phyloP scores from a whole-genome alignment of 1,284 basidiomycete species.

The Polyporus tsugae region DNA sequence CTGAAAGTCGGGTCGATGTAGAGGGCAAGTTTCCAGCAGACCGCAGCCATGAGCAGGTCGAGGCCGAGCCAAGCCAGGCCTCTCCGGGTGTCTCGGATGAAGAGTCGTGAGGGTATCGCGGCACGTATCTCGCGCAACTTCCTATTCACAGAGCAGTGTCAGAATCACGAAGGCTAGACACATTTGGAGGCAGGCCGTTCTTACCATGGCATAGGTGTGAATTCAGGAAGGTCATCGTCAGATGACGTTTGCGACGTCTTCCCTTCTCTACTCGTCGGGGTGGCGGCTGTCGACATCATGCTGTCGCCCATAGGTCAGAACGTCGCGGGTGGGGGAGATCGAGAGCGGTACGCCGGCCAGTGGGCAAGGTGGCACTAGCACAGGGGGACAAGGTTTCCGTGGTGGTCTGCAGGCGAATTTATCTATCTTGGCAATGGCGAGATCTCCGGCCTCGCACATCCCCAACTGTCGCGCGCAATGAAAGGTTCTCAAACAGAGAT shows the following conservation, averaged over 20 bases:
- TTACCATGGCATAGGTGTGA: conserved; percentile 53
- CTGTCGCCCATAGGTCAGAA: conserved; percentile 1
- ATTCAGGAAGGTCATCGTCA: conserved; percentile 51
- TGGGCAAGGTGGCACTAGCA: neutral
- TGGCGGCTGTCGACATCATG: conserved; percentile 4
- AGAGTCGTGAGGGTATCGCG: conserved; percentile 57
- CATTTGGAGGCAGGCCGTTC: conserved; percentile 4
- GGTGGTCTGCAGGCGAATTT: conserved; percentile 22
- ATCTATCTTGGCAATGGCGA: conserved; percentile 29
- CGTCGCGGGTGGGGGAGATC: neutral
- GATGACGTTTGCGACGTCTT: conserved; percentile 21
- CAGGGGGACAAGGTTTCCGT: conserved; percentile 5
- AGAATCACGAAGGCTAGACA: neutral
- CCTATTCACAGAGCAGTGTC: conserved; percentile 22
- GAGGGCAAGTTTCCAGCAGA: conserved; percentile 53
- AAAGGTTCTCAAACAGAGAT: conserved; percentile 27
- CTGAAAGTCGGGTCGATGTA: conserved; percentile 57
- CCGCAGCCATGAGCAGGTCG: conserved; percentile 55
- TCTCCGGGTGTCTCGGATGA: conserved; percentile 37
- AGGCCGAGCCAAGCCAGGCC: conserved; percentile 44
- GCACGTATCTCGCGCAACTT: conserved; percentile 61
- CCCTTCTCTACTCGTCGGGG: neutral
- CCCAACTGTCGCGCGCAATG: conserved; percentile 28
- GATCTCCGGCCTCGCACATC: conserved; percentile 29
- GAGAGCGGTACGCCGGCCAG: neutral